These are phyloP conservation scores for Podospora australis DNA, from an alignment of 495 filamentous ascomycete genomes.

Conservation along the genomic window DNA sequence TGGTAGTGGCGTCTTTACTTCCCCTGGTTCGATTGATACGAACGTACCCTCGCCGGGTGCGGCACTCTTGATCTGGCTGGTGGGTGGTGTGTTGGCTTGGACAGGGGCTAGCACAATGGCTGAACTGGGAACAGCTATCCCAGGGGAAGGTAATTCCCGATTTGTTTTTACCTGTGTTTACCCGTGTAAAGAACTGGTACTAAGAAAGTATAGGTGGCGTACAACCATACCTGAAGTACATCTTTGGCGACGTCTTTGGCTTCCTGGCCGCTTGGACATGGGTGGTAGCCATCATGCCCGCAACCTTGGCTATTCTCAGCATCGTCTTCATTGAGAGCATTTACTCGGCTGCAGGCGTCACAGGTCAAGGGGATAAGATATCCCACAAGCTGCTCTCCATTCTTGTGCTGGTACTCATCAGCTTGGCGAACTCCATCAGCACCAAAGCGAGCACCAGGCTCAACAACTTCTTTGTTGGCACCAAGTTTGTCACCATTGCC, in stretches of 20 bases:
- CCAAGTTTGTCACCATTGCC: conserved; percentile 44
- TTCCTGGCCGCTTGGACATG: conserved; percentile 53
- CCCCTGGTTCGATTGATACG: conserved; percentile 49
- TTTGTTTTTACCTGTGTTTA: not conserved
- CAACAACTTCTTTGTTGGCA: conserved; percentile 47
- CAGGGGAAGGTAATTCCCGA: conserved; percentile 20
- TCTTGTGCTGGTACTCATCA: conserved; percentile 38
- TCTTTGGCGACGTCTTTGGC: conserved; percentile 49
- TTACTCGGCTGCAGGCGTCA: conserved; percentile 41
- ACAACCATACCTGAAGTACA: conserved; percentile 49
- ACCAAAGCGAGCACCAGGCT: conserved; percentile 48
- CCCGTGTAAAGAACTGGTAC: not conserved
- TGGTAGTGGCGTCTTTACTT: conserved; percentile 51
- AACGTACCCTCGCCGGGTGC: conserved; percentile 49
- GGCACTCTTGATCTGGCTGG: conserved; percentile 47
- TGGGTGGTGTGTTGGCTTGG: conserved; percentile 51
- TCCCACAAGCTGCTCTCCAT: conserved; percentile 45
- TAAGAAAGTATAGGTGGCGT: conserved; percentile 39
- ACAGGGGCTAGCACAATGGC: conserved; percentile 49
- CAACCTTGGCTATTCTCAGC: conserved; percentile 50
- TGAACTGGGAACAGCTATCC: conserved; percentile 50
- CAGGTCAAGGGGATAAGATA: conserved; percentile 32
- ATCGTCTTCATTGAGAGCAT: conserved; percentile 55
- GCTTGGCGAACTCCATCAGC: conserved; percentile 48
- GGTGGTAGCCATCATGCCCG: conserved; percentile 53